Evolutionary conservation across 164 flowering plant genomes (phyloP).

Genomic region (Cinnamomum micranthum): DNA sequence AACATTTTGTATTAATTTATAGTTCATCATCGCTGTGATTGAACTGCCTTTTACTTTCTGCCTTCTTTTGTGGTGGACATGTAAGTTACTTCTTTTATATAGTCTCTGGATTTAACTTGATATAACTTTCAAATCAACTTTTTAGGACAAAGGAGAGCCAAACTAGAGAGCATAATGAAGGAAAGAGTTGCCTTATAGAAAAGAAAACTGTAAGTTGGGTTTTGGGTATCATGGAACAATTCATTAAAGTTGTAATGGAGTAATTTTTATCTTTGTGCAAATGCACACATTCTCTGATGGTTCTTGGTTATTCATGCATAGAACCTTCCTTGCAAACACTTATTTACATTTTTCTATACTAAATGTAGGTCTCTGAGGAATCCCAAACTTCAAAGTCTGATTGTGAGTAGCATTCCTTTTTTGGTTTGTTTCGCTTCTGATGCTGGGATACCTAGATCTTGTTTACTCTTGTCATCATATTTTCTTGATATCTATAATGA

Average conservation of each 20-base stretch:
- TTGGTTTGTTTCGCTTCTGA: background rate
- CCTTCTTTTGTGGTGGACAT: background rate
- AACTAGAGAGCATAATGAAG: constrained; percentile 30
- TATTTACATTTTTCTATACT: background rate
- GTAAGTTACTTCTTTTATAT: background rate
- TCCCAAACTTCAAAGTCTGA: constrained; percentile 32
- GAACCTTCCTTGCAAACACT: constrained; percentile 7
- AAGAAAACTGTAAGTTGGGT: constrained; percentile 40
- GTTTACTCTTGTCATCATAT: background rate
- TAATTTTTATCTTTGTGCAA: background rate
- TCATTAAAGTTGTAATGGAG: too few relatives aligned
- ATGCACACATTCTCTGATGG: constrained; percentile 1
- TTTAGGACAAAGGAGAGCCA: constrained; percentile 41
- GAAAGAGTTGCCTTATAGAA: constrained; percentile 21
- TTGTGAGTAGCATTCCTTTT: constrained; percentile 37
- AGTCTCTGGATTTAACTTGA: constrained; percentile 1
- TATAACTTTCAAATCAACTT: constrained; percentile 8
- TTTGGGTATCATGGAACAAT: background rate
- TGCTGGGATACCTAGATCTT: background rate
- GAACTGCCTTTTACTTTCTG: background rate
- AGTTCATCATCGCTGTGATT: background rate
- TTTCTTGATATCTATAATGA: background rate
- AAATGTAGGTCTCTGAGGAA: constrained; percentile 39
- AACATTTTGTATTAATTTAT: background rate
- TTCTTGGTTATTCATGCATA: constrained; percentile 1